Evolutionary conservation across 2,329 filamentous ascomycete species (phyloP).

Genomic region (Byssoonygena ceratinophila): DNA sequence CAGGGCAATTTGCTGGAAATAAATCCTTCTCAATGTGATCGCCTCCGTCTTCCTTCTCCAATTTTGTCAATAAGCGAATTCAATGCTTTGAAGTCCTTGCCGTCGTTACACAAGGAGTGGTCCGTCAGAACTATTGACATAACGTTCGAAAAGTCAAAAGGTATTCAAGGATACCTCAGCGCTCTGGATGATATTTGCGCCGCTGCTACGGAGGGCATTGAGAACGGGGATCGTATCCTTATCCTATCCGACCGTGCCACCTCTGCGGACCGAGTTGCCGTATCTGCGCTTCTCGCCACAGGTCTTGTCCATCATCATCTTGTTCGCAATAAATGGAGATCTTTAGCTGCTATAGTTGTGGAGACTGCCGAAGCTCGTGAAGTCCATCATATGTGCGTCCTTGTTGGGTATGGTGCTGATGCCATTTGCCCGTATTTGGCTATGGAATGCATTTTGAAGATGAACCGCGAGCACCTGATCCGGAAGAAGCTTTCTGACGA

Average conservation of each 20-base stretch:
- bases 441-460: conserved; percentile 93
- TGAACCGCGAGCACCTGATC: conserved; percentile 85
- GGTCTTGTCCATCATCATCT: conserved; percentile 93
- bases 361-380: conserved; percentile 94
- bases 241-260: conserved; percentile 82
- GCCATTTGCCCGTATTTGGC: conserved; percentile 90
- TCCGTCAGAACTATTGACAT: conserved; percentile 83
- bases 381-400: conserved; percentile 97
- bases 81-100: conserved; percentile 73
- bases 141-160: conserved; percentile 80
- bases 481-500: conserved; percentile 78
- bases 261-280: conserved; percentile 67
- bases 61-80: conserved; percentile 84
- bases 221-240: conserved; percentile 73
- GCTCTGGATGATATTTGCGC: conserved; percentile 83
- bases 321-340: conserved; percentile 91
- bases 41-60: conserved; percentile 76
- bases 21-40: conserved; percentile 76
- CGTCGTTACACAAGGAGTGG: conserved; percentile 63
- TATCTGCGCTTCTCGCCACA: conserved; percentile 78
- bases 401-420: conserved; percentile 89
- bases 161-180: conserved; percentile 71
- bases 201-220: conserved; percentile 70
- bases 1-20: conserved; percentile 94
- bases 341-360: conserved; percentile 72